Evolutionary conservation across 192 early-diverging fungal species (phyloP).

Genomic region (Backusella liffmaniae): DNA sequence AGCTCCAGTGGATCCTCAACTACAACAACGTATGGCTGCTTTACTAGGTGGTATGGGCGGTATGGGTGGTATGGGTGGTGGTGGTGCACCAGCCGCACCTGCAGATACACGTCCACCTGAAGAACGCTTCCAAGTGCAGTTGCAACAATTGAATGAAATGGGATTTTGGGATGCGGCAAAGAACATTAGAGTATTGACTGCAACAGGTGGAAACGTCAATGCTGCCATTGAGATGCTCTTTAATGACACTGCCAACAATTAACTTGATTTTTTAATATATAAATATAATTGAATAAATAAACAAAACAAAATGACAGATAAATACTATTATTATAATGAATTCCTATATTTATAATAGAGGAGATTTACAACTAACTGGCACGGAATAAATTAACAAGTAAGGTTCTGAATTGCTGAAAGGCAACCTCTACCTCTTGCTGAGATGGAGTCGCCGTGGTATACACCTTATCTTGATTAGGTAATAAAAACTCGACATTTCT

Average conservation of each 20-base stretch:
- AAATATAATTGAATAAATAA: background rate
- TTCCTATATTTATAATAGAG: too few relatives aligned
- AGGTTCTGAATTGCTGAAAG: conserved; percentile 46
- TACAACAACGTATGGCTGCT: conserved; percentile 39
- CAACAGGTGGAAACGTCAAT: conserved; percentile 86
- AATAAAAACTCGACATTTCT: conserved; percentile 51
- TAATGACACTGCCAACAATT: conserved; percentile 33
- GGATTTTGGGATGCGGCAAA: conserved; percentile 87
- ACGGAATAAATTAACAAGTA: conserved; percentile 47
- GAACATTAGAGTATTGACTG: conserved; percentile 86
- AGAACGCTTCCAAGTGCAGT: conserved; percentile 69
- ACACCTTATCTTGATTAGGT: conserved; percentile 36
- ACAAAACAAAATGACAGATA: conserved; percentile 4
- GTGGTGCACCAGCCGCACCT: conserved; percentile 22
- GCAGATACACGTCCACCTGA: conserved; percentile 51
- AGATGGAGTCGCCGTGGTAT: conserved; percentile 4
- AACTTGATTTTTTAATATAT: conserved; percentile 11
- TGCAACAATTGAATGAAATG: conserved; percentile 92
- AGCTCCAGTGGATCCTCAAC: conserved; percentile 27
- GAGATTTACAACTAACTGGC: conserved; percentile 30
- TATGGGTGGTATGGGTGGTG: conserved; percentile 1
- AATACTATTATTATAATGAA: background rate
- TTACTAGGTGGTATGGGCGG: conserved; percentile 22
- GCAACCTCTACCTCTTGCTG: conserved; percentile 29
- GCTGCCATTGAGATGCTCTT: conserved; percentile 92